Conservation (phyloP, 2,329 filamentous ascomycete species). For the Pyrenophora graminea region DNA sequence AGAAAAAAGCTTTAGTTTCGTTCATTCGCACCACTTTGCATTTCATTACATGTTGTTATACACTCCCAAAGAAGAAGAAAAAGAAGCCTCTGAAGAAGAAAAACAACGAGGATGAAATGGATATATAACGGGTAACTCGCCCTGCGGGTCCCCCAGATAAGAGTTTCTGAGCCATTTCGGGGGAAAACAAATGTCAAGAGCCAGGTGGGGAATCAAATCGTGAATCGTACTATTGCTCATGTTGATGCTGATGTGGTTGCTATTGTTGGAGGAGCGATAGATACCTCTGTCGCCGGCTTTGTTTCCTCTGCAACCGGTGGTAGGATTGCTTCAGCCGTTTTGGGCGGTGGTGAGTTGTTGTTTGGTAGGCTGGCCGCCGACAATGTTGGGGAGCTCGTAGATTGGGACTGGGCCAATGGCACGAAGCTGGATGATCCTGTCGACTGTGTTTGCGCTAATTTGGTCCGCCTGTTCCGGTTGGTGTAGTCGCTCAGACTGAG, state of each 20-base stretch:
- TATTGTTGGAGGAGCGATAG: conserved; percentile 13
- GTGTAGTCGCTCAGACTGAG: conserved; percentile 58
- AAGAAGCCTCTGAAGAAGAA: conserved; percentile 1
- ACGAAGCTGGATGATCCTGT: conserved; percentile 29
- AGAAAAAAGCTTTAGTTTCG: too few species aligned
- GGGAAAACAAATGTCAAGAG: conserved; percentile 7
- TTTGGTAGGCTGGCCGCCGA: conserved; percentile 38
- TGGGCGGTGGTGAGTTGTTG: conserved; percentile 34
- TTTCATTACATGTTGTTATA: conserved; percentile 45
- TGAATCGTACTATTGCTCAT: conserved; percentile 29
- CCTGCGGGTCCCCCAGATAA: conserved; percentile 2
- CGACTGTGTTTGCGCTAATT: conserved; percentile 38
- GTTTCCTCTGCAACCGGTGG: conserved; percentile 35
- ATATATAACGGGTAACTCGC: conserved; percentile 23
- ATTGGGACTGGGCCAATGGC: conserved; percentile 28
- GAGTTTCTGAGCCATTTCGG: too few species aligned
- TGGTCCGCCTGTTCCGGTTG: conserved; percentile 50
- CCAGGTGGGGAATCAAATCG: conserved; percentile 24
- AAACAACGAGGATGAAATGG: conserved; percentile 15
- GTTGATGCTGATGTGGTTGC: conserved; percentile 25
- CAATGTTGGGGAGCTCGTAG: conserved; percentile 40
- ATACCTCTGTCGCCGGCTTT: conserved; percentile 19
- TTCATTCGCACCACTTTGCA: conserved; percentile 13
- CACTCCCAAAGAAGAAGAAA: conserved; percentile 5
- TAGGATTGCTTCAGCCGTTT: conserved; percentile 31